Evolutionary conservation across 805 yeast species (phyloP).

Genomic region (Monosporozyma aquatica): DNA sequence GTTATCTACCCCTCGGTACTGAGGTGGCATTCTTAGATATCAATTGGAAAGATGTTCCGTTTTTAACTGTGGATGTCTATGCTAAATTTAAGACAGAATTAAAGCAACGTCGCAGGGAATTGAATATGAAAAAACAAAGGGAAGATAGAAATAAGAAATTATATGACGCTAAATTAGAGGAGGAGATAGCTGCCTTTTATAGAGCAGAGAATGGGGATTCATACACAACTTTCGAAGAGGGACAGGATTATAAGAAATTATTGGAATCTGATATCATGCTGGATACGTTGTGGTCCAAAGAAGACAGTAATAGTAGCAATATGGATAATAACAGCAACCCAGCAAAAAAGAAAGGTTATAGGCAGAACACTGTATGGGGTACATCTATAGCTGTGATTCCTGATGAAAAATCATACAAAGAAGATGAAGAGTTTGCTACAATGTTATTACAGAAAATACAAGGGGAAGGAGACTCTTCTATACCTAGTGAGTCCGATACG

Average conservation of each 20-base stretch:
- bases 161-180: slow-evolving; percentile 51
- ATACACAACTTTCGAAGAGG: background rate
- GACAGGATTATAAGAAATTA: slow-evolving; percentile 2
- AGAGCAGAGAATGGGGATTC: slow-evolving; percentile 46
- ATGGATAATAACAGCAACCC: background rate
- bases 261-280: slow-evolving; percentile 1
- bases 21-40: slow-evolving; percentile 77
- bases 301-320: too few relatives aligned
- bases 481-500: background rate
- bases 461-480: slow-evolving; percentile 22
- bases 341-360: slow-evolving; percentile 16
- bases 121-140: slow-evolving; percentile 39
- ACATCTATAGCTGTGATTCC: slow-evolving; percentile 35
- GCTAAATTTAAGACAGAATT: slow-evolving; percentile 46
- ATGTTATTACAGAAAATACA: slow-evolving; percentile 45
- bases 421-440: slow-evolving; percentile 40
- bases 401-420: slow-evolving; percentile 32
- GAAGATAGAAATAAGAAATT: slow-evolving; percentile 54
- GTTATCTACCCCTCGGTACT: slow-evolving; percentile 80
- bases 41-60: slow-evolving; percentile 54
- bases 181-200: slow-evolving; percentile 49
- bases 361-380: slow-evolving; percentile 67
- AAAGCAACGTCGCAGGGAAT: slow-evolving; percentile 43
- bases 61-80: slow-evolving; percentile 37
- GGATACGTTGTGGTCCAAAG: slow-evolving; percentile 6